phyloP scores from a whole-genome alignment of 805 yeast species.

The Kluyveromyces nonfermentans region DNA sequence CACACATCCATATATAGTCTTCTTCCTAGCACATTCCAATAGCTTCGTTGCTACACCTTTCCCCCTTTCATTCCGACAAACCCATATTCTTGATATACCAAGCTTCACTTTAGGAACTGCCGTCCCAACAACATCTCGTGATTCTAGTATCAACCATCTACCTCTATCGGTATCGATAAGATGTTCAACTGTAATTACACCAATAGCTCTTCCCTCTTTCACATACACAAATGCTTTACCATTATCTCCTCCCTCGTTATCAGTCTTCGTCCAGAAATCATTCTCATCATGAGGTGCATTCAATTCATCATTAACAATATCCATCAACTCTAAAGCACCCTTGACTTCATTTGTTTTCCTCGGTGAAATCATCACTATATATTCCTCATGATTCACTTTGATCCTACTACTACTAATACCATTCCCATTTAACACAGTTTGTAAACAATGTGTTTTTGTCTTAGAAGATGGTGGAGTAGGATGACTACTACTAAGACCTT shows the following conservation, averaged over 20 bases:
- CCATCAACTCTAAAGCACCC: slow-evolving; percentile 35
- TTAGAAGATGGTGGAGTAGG: neutral
- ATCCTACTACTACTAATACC: neutral
- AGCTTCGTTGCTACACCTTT: slow-evolving; percentile 41
- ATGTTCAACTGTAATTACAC: slow-evolving; percentile 44
- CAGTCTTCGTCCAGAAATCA: slow-evolving; percentile 28
- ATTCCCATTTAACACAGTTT: neutral
- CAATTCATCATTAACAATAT: slow-evolving; percentile 49
- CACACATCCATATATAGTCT: slow-evolving; percentile 41
- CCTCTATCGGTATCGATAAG: slow-evolving; percentile 32
- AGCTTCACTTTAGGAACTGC: slow-evolving; percentile 33
- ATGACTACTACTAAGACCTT: neutral
- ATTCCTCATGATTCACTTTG: slow-evolving; percentile 11
- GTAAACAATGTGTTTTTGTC: neutral
- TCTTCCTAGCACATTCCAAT: slow-evolving; percentile 34
- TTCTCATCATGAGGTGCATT: slow-evolving; percentile 47
- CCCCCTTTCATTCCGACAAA: slow-evolving; percentile 37
- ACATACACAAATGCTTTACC: slow-evolving; percentile 46
- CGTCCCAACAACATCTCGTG: slow-evolving; percentile 41
- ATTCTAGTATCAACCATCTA: slow-evolving; percentile 50
- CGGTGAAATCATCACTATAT: slow-evolving; percentile 31
- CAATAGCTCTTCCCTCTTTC: slow-evolving; percentile 40
- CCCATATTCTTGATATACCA: slow-evolving; percentile 45
- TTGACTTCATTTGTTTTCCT: slow-evolving; percentile 25
- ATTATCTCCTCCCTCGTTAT: slow-evolving; percentile 6